phyloP scores from a whole-genome alignment of 1,139 yeast species.

The Wickerhamiella pararugosa region DNA sequence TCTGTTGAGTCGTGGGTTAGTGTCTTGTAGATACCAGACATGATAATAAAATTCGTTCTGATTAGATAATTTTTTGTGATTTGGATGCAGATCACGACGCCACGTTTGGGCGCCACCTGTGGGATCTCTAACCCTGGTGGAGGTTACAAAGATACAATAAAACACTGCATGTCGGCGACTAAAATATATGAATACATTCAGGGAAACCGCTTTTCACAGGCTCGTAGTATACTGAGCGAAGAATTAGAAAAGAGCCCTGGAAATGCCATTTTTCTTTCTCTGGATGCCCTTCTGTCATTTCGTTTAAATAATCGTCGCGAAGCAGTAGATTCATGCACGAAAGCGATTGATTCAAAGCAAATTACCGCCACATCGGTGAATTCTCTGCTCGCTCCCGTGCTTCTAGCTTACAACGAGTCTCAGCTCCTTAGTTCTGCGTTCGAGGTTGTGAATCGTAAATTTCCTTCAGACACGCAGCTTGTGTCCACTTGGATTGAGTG shows the following conservation, averaged over 20 bases:
- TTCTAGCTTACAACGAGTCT: constrained; percentile 9
- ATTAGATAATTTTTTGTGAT: constrained; percentile 4
- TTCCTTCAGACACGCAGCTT: constrained; percentile 23
- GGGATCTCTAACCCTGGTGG: no score
- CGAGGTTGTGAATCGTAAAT: constrained; percentile 32
- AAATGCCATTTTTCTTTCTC: constrained; percentile 36
- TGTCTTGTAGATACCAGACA: constrained; percentile 45
- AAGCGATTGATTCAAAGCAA: constrained; percentile 35
- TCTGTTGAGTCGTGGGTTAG: constrained; percentile 35
- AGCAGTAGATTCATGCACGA: constrained; percentile 31
- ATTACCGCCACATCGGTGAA: constrained; percentile 39
- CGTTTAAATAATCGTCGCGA: constrained; percentile 32
- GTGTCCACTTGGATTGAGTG: constrained; percentile 22
- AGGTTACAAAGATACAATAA: no score
- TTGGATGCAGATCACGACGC: no score
- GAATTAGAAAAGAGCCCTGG: constrained; percentile 43
- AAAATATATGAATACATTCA: constrained; percentile 6
- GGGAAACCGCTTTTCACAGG: constrained; percentile 7
- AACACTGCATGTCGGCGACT: constrained; percentile 5
- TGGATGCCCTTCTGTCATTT: constrained; percentile 32
- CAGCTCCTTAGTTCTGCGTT: constrained; percentile 27
- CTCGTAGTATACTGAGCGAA: constrained; percentile 14
- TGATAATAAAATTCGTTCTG: constrained; percentile 2
- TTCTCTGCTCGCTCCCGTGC: constrained; percentile 26
- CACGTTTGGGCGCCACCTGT: no score